A percentile compares a stretch with the other conserved stretches of the same genome.
These are phyloP conservation scores for Podospora tetraspora DNA, from an alignment of 495 filamentous ascomycete genomes.

Conservation along the genomic window DNA sequence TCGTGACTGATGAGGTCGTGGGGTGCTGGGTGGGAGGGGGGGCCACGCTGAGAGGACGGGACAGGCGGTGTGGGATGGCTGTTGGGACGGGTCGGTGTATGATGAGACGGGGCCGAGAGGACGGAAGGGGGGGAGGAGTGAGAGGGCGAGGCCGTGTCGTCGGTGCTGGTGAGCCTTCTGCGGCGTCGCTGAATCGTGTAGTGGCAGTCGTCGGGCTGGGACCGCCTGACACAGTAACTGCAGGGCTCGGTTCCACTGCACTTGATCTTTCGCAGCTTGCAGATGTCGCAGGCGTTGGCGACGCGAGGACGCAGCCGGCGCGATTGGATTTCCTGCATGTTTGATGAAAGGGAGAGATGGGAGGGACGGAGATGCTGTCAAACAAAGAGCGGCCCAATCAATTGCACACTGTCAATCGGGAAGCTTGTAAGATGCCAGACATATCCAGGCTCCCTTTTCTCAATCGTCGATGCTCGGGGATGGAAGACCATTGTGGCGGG, in stretches of 20 bases:
- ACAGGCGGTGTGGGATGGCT: neutral
- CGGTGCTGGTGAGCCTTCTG: conserved; percentile 4
- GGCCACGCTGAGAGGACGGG: neutral
- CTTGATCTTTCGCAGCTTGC: conserved; percentile 43
- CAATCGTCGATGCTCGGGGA: neutral
- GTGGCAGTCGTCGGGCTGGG: conserved; percentile 24
- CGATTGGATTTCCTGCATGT: conserved; percentile 22
- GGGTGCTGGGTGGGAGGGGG: neutral
- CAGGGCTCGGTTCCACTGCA: conserved; percentile 37
- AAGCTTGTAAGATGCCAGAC: neutral
- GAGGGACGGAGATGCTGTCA: neutral
- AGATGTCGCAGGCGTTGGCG: conserved; percentile 42
- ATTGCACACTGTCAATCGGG: neutral
- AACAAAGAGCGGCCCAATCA: neutral
- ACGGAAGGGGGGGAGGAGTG: neutral
- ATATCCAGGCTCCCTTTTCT: neutral
- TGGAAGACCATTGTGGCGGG: neutral
- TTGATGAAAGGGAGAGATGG: neutral
- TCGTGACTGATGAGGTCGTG: neutral
- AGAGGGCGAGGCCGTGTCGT: neutral
- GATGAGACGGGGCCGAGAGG: neutral
- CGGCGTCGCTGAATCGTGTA: conserved; percentile 24
- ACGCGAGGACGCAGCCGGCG: conserved; percentile 29
- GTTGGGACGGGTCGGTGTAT: neutral
- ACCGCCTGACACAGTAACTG: conserved; percentile 28